Base-by-base conservation (phyloP, 1,139 yeast genomes). In the Suhomyces atakaporum region DNA sequence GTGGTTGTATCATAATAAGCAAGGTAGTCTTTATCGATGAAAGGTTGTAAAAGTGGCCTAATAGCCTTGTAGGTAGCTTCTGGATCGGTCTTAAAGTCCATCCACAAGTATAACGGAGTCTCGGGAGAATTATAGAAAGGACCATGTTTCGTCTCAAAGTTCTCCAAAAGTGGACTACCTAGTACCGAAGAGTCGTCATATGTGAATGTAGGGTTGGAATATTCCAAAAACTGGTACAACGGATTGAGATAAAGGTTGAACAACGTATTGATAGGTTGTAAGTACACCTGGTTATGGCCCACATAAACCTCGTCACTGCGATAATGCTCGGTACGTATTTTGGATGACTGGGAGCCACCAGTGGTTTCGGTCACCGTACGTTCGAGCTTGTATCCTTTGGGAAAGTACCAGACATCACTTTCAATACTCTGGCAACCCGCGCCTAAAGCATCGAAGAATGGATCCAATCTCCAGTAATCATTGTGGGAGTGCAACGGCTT, bases 401-500 rank as follows among this genome's bases (percentile, higher is more conserved):
- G 61, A 34, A 71, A 68, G 29, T 63, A 59, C 88, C 88, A 84
- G 27, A 83, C 75, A 54, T 84, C 94, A 16, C 85, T 84, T 56
- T 84, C 92, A 7, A 83, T 72, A 33, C 87, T 78, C 33, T 68
- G 68, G 16, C 77, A 73, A 1, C 90, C 92, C 19, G 62, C 58
- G 10, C 69, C 62, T 24, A 83, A 56, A 0, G 89, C 90, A 42
- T 80, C 83, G 39, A 77, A 66, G 7, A 84, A 62, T 0, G 92
- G 92, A 4, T 63, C 54, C 2, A 55, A 45, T 45, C 90, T 63
- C 88, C 87, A 81, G 56, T 84, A 84, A 53, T 84, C 92, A 51
- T 84, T 84, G 53, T 84, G 92, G 0, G 88, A 80, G 50, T 84
- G 92, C 14, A 82, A 64, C 5, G 77, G 76, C 35, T 70, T 66